These are phyloP conservation scores for Paecilomyces sp. DNA, from an alignment of 2,329 filamentous ascomycete genomes.

Conservation along the genomic window DNA sequence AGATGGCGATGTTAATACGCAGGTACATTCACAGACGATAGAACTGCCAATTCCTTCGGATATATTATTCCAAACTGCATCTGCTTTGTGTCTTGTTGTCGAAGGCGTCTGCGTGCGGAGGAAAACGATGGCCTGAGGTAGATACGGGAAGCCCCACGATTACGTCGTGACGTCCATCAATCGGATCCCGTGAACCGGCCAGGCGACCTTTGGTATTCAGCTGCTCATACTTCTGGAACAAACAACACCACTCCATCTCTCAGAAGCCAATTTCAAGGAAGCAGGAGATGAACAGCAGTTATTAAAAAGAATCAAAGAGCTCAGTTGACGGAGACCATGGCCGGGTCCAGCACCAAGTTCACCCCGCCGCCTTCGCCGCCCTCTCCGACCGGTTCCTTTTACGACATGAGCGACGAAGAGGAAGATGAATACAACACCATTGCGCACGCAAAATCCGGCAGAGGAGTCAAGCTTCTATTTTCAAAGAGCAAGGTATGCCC, in stretches of 20 bases:
- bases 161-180: constrained; percentile 10
- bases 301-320: not conserved
- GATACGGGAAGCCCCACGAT: constrained; percentile 6
- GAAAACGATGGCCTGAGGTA: not conserved
- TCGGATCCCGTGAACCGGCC: not conserved
- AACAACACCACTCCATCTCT: not conserved
- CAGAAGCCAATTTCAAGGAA: not conserved
- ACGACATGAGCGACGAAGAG: constrained; percentile 93
- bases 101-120: not conserved
- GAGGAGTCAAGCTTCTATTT: constrained; percentile 86
- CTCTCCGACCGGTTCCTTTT: constrained; percentile 82
- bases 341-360: constrained; percentile 15
- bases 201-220: not conserved
- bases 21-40: no score
- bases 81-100: not conserved
- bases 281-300: not conserved
- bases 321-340: not conserved
- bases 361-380: constrained; percentile 40
- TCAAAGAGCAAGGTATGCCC: constrained; percentile 86
- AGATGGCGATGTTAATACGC: not conserved
- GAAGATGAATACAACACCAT: constrained; percentile 95
- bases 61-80: not conserved
- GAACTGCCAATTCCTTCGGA: no score
- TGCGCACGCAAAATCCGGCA: constrained; percentile 66
- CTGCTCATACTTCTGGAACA: not conserved